Evolutionary conservation across 495 filamentous ascomycete species (phyloP).

Genomic region (Neurospora cerealis): DNA sequence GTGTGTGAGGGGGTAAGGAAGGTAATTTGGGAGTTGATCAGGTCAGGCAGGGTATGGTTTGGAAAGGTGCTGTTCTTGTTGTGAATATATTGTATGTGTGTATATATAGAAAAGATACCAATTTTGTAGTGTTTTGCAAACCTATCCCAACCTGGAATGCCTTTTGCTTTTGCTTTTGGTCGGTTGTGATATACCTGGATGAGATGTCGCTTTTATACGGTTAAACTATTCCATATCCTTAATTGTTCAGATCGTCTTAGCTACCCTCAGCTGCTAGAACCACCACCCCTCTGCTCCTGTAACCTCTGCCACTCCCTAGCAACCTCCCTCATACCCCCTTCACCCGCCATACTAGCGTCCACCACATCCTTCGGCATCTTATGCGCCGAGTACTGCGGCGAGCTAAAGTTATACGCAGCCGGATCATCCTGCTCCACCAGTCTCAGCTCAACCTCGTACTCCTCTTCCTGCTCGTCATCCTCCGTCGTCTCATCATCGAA

Average conservation of each 20-base stretch:
- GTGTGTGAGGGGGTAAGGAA: constrained; percentile 23
- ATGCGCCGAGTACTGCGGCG: constrained; percentile 85
- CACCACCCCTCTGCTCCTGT: constrained; percentile 8
- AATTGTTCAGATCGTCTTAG: too few species aligned
- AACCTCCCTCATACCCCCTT: constrained; percentile 72
- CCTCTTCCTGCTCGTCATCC: constrained; percentile 43
- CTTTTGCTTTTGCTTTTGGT: neutral
- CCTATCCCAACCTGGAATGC: neutral
- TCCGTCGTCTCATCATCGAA: constrained; percentile 28
- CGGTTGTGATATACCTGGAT: neutral
- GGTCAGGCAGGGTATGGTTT: neutral
- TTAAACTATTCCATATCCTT: too few species aligned
- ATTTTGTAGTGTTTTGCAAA: neutral
- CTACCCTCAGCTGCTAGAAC: neutral
- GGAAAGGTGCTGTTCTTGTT: neutral
- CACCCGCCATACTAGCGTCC: constrained; percentile 71
- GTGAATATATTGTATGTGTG: neutral
- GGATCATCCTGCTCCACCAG: constrained; percentile 76
- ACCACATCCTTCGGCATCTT: constrained; percentile 94
- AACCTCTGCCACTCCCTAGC: constrained; percentile 79
- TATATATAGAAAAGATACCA: neutral
- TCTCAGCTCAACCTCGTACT: constrained; percentile 66
- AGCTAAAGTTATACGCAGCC: constrained; percentile 73
- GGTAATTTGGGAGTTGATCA: neutral
- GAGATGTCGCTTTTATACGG: too few species aligned